Percentiles rank a stretch among this genome's conserved stretches.
These are phyloP conservation scores for Phytophthora agathidicida DNA, from an alignment of 352 stramenopile genomes.

Conservation along the genomic window DNA sequence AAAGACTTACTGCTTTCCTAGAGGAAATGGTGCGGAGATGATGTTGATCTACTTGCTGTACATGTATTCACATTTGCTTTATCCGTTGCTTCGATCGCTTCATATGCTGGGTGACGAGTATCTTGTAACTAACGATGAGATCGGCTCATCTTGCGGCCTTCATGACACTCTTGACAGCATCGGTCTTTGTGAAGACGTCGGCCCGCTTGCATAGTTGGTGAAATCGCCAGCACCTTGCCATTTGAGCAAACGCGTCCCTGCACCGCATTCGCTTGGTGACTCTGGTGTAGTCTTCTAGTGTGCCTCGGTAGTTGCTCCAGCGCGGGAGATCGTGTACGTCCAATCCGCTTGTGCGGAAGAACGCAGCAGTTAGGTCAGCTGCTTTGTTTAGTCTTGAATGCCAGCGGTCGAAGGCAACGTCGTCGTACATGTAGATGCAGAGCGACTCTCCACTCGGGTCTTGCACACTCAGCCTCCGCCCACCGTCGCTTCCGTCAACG, in stretches of 20 bases:
- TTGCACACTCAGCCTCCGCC: conserved; percentile 41
- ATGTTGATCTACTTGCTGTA: no score
- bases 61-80: no score
- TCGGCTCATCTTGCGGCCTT: neutral
- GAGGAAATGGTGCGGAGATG: no score
- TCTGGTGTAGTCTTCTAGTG: conserved; percentile 44
- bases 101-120: no score
- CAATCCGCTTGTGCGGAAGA: conserved; percentile 43
- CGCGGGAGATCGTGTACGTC: conserved; percentile 42
- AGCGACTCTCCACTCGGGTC: conserved; percentile 59
- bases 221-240: conserved; percentile 24
- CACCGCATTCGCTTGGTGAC: conserved; percentile 44
- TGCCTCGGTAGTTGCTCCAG: conserved; percentile 56
- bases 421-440: conserved; percentile 44
- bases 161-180: neutral
- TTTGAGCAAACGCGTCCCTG: conserved; percentile 35
- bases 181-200: neutral
- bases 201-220: conserved; percentile 2
- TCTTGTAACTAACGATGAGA: no score
- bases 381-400: conserved; percentile 44
- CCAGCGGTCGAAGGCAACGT: conserved; percentile 37
- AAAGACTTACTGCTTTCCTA: no score
- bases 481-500: conserved; percentile 33
- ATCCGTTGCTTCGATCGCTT: no score
- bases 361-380: conserved; percentile 38